phyloP scores from a whole-genome alignment of 495 filamentous ascomycete species.

The Amorphotheca resinae region DNA sequence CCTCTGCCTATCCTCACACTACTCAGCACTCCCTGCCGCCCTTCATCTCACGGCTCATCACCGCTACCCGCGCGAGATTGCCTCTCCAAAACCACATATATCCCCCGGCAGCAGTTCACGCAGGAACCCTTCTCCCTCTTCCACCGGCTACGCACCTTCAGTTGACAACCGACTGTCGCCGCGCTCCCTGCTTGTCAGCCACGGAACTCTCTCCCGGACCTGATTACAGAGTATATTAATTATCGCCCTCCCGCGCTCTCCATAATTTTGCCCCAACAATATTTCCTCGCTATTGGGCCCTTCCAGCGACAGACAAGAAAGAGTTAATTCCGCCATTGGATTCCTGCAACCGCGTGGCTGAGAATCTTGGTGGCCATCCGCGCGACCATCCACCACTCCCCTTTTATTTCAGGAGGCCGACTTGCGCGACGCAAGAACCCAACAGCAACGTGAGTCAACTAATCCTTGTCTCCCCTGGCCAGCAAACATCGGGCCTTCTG shows the following conservation, averaged over 20 bases:
- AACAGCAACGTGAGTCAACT: constrained; percentile 17
- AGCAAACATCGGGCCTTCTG: neutral
- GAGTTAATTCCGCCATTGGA: no score
- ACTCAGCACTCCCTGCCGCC: neutral
- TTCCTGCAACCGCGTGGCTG: no score
- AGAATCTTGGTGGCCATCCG: neutral
- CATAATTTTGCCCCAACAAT: no score
- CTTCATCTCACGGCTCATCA: neutral
- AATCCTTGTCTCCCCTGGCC: neutral
- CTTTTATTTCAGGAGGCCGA: constrained; percentile 10
- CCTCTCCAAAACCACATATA: neutral
- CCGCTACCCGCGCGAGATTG: no score
- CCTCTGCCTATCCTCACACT: constrained; percentile 8
- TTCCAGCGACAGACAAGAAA: neutral
- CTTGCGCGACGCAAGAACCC: constrained; percentile 12
- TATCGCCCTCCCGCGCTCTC: no score
- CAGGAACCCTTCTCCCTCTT: constrained; percentile 8
- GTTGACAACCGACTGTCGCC: no score
- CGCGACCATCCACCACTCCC: constrained; percentile 4
- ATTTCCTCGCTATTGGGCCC: no score
- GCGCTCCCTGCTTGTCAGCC: neutral
- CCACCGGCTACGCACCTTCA: constrained; percentile 12
- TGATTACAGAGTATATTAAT: neutral
- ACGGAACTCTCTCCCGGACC: neutral
- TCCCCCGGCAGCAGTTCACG: constrained; percentile 20